Evolutionary conservation across 164 flowering plant species (phyloP), one percentile per base, ranked within the genome.

Genomic region (Stephania cephalantha): DNA sequence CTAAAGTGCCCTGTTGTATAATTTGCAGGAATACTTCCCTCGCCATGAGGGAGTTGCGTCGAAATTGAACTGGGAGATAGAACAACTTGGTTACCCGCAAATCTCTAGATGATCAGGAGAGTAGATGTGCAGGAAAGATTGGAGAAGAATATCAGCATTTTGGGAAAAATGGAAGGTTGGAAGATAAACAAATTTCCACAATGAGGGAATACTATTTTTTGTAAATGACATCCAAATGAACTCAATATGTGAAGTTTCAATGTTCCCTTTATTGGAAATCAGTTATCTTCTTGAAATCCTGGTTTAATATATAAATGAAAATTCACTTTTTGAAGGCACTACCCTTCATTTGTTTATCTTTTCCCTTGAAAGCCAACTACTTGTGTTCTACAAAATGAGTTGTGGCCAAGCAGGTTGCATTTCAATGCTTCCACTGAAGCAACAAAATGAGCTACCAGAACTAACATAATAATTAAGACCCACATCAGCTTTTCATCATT

Each of bases 31-130:
- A 72, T 96, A 96, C 75, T 86, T 84, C 15, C 99, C 97, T 3
- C 82, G 88, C 78, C 98, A 94, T 73, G 97, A 94, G 79, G 75
- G 90, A 70, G 97, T 87, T 71, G 91, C 89, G 29, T 82, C 95
- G 9, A 90, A 91, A 82, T 78, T 84, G 83, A 86, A 83, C 84
- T 94, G 98, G 98, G 96, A 92, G 87, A 87, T 78, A 75, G 98
- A 90, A 77, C 89, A 86, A 84, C 84, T 90, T 53, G 87, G 88
- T 53, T 89, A 86, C 82, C 48, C 93, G 22, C 83, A 88, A 70
- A 82, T 90, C 61, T 87, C 94, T 7, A 86, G 92, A 71, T 87
- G 77, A 87, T 76, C 68, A 46, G 74, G 20, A 72, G 20, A 64
- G 74, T 70, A 15, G 72, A 12, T 35, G 50, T 67, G 75, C 73